phyloP scores from a whole-genome alignment of 371 early-diverging fungal species.

The Coemansia sp. region DNA sequence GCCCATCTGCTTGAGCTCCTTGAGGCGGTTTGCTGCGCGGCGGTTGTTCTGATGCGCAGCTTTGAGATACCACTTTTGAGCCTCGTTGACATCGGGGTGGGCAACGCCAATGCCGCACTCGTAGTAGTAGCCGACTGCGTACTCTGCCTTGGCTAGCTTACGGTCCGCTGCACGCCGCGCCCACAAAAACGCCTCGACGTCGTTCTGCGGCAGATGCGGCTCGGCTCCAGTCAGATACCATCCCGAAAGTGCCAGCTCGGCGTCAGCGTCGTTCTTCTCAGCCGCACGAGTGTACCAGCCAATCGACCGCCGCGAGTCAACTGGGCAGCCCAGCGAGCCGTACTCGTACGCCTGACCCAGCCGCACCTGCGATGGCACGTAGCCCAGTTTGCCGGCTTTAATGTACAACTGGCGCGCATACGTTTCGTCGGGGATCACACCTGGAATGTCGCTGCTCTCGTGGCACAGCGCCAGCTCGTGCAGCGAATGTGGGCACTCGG shows the following conservation, averaged over 20 bases:
- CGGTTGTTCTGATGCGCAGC: constrained; percentile 75
- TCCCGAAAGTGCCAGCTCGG: constrained; percentile 81
- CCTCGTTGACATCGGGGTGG: constrained; percentile 66
- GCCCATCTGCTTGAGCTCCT: constrained; percentile 70
- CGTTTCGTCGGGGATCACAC: constrained; percentile 75
- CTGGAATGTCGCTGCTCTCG: constrained; percentile 78
- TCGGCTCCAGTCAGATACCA: constrained; percentile 90
- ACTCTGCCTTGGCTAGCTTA: constrained; percentile 83
- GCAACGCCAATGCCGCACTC: constrained; percentile 75
- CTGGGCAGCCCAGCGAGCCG: constrained; percentile 82
- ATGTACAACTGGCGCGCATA: constrained; percentile 89
- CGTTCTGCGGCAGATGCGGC: constrained; percentile 74
- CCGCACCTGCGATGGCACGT: constrained; percentile 90
- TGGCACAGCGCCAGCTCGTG: constrained; percentile 90
- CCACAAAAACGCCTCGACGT: constrained; percentile 85
- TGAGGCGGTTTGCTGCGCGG: constrained; percentile 71
- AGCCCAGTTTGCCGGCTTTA: constrained; percentile 90
- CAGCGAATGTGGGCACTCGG: constrained; percentile 87
- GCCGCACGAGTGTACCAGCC: constrained; percentile 96
- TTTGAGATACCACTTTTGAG: constrained; percentile 74
- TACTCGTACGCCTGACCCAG: constrained; percentile 94
- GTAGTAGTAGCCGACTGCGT: constrained; percentile 83
- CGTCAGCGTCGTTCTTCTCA: constrained; percentile 80
- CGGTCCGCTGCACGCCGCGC: constrained; percentile 83
- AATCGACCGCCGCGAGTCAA: constrained; percentile 88